These are phyloP conservation scores for Saccharomycopsis fodiens DNA, from an alignment of 805 yeast species.

Conservation along the genomic window DNA sequence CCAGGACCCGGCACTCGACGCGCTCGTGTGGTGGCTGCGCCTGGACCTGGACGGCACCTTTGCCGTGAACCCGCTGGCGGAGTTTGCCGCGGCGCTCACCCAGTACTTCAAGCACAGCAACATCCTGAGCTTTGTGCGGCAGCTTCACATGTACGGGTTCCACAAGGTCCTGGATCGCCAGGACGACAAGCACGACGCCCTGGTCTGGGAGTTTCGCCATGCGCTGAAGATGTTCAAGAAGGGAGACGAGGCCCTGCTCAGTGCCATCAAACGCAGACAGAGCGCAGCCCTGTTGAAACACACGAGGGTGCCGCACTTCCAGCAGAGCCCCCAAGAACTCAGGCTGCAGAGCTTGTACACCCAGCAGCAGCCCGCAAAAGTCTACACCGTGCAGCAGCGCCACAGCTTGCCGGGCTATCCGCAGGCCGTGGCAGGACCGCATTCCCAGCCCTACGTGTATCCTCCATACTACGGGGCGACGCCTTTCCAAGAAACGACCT, in stretches of 20 bases:
- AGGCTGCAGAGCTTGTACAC: neutral
- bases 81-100: slow-evolving; percentile 54
- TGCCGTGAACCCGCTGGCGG: slow-evolving; percentile 57
- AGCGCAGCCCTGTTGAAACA: slow-evolving; percentile 34
- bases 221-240: slow-evolving; percentile 69
- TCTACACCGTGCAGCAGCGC: slow-evolving; percentile 20
- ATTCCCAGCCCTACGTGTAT: slow-evolving; percentile 9
- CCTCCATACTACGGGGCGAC: slow-evolving; percentile 1
- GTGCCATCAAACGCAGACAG: slow-evolving; percentile 68
- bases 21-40: slow-evolving; percentile 56
- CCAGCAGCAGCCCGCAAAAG: slow-evolving; percentile 1
- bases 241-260: slow-evolving; percentile 69
- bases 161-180: slow-evolving; percentile 57
- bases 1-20: slow-evolving; percentile 42
- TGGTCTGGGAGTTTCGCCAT: slow-evolving; percentile 84
- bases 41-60: slow-evolving; percentile 43
- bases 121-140: slow-evolving; percentile 88
- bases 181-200: slow-evolving; percentile 23
- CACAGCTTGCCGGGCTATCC: slow-evolving; percentile 17
- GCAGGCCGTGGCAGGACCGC: slow-evolving; percentile 17
- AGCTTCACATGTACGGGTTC: slow-evolving; percentile 93
- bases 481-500: no score
- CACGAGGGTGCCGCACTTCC: slow-evolving; percentile 22
- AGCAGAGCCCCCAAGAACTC: neutral
- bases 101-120: slow-evolving; percentile 89